phyloP scores from a whole-genome alignment of 768 basidiomycete genomes.

The Tulasnella sp. region DNA sequence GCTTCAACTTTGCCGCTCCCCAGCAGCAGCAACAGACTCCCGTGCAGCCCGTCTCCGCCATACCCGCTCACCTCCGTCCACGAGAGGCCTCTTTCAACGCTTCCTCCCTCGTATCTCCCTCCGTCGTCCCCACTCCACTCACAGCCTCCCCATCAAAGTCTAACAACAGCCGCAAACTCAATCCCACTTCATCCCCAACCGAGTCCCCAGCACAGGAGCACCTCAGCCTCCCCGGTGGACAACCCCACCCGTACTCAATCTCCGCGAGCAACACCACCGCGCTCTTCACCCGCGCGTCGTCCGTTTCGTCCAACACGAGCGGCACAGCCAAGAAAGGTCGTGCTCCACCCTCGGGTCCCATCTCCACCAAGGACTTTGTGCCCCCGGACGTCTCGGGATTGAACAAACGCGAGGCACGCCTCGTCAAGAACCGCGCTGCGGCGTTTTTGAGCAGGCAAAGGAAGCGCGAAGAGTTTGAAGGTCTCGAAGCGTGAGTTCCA shows the following conservation, averaged over 20 bases:
- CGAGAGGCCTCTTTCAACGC: slow-evolving; percentile 11
- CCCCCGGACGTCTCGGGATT: slow-evolving; percentile 83
- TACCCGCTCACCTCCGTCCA: not conserved
- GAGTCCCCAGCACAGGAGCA: not conserved
- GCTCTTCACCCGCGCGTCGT: slow-evolving; percentile 8
- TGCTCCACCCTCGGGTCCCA: slow-evolving; percentile 32
- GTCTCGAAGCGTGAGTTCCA: slow-evolving; percentile 71
- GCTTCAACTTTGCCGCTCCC: slow-evolving; percentile 10
- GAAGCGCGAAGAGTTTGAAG: slow-evolving; percentile 86
- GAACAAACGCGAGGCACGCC: slow-evolving; percentile 79
- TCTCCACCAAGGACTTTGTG: slow-evolving; percentile 68
- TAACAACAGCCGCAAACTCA: not conserved
- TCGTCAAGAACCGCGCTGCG: slow-evolving; percentile 86
- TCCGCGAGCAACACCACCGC: slow-evolving; percentile 12
- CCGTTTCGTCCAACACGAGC: slow-evolving; percentile 1
- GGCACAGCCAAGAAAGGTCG: slow-evolving; percentile 34
- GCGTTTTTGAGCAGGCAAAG: slow-evolving; percentile 85
- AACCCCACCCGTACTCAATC: slow-evolving; percentile 7
- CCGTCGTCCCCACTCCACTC: not conserved
- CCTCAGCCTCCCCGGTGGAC: not conserved
- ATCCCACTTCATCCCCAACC: not conserved
- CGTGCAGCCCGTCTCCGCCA: not conserved
- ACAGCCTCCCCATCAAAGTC: not conserved
- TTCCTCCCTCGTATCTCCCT: slow-evolving; percentile 8
- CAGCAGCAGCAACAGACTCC: slow-evolving; percentile 9